Evolutionary conservation across 2,329 filamentous ascomycete genomes (phyloP).

Genomic region (Capronia epimyces): DNA sequence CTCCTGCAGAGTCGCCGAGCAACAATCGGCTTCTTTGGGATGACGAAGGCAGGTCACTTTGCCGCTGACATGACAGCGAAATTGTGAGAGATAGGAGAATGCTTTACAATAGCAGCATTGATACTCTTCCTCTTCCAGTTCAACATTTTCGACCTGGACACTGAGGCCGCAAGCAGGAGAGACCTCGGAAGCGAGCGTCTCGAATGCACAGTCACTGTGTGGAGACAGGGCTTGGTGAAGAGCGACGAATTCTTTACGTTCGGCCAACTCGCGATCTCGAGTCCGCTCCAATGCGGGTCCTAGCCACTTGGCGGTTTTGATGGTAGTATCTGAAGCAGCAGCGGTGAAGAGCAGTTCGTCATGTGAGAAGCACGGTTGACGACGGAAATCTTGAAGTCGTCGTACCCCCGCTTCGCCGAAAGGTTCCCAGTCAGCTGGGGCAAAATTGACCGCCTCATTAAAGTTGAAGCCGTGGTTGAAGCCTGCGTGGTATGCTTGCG

Average conservation of each 20-base stretch:
- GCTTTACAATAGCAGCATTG: slow-evolving; percentile 88
- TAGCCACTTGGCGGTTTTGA: slow-evolving; percentile 92
- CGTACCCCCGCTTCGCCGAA: slow-evolving; percentile 82
- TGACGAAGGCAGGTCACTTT: slow-evolving; percentile 80
- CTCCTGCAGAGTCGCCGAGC: slow-evolving; percentile 60
- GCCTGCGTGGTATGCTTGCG: slow-evolving; percentile 92
- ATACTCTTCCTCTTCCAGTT: slow-evolving; percentile 85
- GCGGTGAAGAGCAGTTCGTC: slow-evolving; percentile 92
- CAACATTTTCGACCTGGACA: slow-evolving; percentile 63
- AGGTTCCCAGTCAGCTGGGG: slow-evolving; percentile 89
- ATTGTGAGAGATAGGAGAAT: slow-evolving; percentile 85
- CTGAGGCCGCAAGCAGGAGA: slow-evolving; percentile 53
- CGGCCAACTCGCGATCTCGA: slow-evolving; percentile 63
- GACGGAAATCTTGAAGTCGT: slow-evolving; percentile 76
- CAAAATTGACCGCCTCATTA: slow-evolving; percentile 98
- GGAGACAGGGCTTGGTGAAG: slow-evolving; percentile 55
- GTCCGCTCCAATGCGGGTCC: slow-evolving; percentile 79
- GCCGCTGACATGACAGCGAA: slow-evolving; percentile 73
- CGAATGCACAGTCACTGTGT: slow-evolving; percentile 51
- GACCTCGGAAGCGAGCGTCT: slow-evolving; percentile 31
- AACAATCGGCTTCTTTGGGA: slow-evolving; percentile 75
- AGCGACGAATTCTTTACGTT: slow-evolving; percentile 62
- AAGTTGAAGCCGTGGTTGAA: slow-evolving; percentile 99
- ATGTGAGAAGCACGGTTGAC: slow-evolving; percentile 94
- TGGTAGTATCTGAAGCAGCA: slow-evolving; percentile 70